Evolutionary conservation across 345 rosid species (phyloP).

Genomic region (Syzygium aqueum): DNA sequence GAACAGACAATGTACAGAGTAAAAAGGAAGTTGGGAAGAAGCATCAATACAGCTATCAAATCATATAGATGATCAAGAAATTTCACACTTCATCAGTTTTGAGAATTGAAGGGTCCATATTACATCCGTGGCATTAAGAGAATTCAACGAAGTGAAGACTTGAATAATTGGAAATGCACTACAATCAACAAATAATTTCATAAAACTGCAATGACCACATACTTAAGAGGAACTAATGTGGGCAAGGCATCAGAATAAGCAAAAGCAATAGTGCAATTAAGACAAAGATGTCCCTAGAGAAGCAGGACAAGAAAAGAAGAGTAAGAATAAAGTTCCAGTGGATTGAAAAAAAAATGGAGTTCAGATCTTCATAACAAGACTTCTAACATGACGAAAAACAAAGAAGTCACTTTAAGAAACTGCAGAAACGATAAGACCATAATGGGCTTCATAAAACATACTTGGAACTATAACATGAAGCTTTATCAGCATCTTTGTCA

Average conservation of each 20-base stretch:
- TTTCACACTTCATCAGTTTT: neutral
- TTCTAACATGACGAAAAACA: neutral
- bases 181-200: neutral
- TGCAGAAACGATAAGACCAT: neutral
- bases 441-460: neutral
- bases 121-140: neutral
- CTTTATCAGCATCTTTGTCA: neutral
- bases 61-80: neutral
- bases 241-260: neutral
- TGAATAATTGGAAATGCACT: neutral
- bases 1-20: neutral
- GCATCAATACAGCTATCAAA: neutral
- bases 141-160: neutral
- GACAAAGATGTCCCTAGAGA: neutral
- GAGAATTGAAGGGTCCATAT: neutral
- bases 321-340: neutral
- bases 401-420: neutral
- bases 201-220: neutral
- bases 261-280: neutral
- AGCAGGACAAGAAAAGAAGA: neutral
- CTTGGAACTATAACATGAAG: neutral
- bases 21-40: neutral
- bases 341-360: neutral
- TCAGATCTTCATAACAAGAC: neutral
- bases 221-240: neutral